phyloP scores from a whole-genome alignment of 1,284 basidiomycete genomes.

The Tetrapyrgos nigripes region DNA sequence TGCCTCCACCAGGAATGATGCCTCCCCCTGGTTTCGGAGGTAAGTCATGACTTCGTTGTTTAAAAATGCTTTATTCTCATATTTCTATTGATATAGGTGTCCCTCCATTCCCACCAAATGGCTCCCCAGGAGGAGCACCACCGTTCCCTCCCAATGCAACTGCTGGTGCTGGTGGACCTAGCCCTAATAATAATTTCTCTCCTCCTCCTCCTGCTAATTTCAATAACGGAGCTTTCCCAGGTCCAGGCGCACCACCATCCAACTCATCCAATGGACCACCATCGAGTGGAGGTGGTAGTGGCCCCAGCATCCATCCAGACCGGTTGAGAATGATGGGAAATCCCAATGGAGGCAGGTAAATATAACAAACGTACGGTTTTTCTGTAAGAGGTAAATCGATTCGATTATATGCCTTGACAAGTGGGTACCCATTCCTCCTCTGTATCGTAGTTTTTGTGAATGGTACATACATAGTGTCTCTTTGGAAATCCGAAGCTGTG shows the following conservation, averaged over 20 bases:
- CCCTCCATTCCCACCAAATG: constrained; percentile 69
- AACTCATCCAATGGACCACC: constrained; percentile 42
- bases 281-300: constrained; percentile 36
- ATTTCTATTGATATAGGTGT: constrained; percentile 34
- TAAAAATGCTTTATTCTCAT: constrained; percentile 17
- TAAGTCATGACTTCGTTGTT: not conserved
- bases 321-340: constrained; percentile 81
- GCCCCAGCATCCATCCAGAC: constrained; percentile 83
- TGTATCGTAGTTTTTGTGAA: not conserved
- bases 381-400: not conserved
- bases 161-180: constrained; percentile 33
- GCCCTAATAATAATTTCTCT: constrained; percentile 38
- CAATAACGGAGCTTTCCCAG: constrained; percentile 46
- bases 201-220: constrained; percentile 69
- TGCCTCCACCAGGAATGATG: constrained; percentile 15
- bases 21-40: constrained; percentile 16
- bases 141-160: constrained; percentile 66
- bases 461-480: too few species aligned
- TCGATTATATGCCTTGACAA: too few species aligned
- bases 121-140: constrained; percentile 45
- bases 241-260: constrained; percentile 54
- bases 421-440: not conserved
- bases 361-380: not conserved
- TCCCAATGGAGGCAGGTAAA: constrained; percentile 3
- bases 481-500: too few species aligned